Percentiles rank a stretch among this genome's conserved stretches.
Evolutionary conservation across 495 filamentous ascomycete species (phyloP).

Genomic region (Astrothelium macrocarpum): DNA sequence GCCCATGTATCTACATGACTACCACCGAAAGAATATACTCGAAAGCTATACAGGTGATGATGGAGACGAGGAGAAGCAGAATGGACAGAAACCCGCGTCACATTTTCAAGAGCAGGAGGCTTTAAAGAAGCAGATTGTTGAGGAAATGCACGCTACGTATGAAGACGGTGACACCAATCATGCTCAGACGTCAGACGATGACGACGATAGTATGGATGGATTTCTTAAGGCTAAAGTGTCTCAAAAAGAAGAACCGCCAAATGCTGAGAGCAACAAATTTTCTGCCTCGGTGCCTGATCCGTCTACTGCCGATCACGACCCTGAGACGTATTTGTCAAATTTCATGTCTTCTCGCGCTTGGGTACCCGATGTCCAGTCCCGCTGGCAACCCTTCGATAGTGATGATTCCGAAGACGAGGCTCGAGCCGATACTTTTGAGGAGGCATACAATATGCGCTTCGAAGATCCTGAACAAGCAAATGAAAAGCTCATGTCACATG

Average conservation of each 20-base stretch:
- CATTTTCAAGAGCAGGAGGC: constrained; percentile 81
- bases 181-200: constrained; percentile 36
- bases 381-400: constrained; percentile 72
- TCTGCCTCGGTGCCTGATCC: background rate
- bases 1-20: constrained; percentile 78
- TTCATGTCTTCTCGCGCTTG: constrained; percentile 86
- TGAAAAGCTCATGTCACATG: constrained; percentile 73
- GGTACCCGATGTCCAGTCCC: constrained; percentile 52
- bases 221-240: constrained; percentile 46
- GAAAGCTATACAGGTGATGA: constrained; percentile 49
- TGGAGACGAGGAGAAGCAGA: constrained; percentile 45
- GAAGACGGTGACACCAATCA: constrained; percentile 32
- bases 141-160: constrained; percentile 63
- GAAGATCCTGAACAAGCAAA: constrained; percentile 81
- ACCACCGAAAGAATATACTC: constrained; percentile 78
- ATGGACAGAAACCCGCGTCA: constrained; percentile 45
- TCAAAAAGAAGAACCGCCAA: constrained; percentile 33
- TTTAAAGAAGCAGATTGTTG: constrained; percentile 63
- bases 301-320: constrained; percentile 67
- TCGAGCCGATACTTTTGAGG: constrained; percentile 75
- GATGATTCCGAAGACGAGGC: constrained; percentile 81
- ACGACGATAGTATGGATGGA: constrained; percentile 48
- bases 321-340: constrained; percentile 79
- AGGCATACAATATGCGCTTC: constrained; percentile 94
- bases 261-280: background rate